Evolutionary conservation across 2,329 filamentous ascomycete species (phyloP), one percentile per base, ranked within the genome.

Genomic region (Podosphaera fusca): DNA sequence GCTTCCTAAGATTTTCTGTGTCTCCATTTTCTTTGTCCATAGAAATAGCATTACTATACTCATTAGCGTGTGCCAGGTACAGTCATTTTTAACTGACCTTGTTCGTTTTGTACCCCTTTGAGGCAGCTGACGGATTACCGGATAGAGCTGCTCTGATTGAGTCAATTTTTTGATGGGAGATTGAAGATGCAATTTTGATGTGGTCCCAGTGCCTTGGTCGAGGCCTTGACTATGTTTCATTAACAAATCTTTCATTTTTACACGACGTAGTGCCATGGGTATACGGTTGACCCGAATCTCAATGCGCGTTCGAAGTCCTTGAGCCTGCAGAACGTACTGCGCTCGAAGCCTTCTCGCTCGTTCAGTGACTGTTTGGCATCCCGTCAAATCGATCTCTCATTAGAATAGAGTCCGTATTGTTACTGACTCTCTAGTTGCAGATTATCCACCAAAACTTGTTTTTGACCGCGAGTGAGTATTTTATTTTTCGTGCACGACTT

Each of bases 231-330:
- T 63, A 57, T 64, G 59, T 52, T 67, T 68, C n/a, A 51, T 30
- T 2, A 63, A 68, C 7, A 96, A 74, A 50, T 95, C 89, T 57
- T 81, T 81, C 76, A 98, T 90, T 58, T 80, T 94, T 60, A 80
- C 76, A 65, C 84, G 85, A 59, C 90, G 82, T 61, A 95, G 72
- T 14, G 82, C 77, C 63, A 80, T 78, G 6, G 92, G 92, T 56
- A 96, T 92, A 56, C 92, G 82, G 67, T 95, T 95, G 68, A 96
- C 78, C 70, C 92, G 85, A 71, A 94, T 85, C 69, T 95, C 89
- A 56, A 98, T 83, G 60, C 90, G 83, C 59, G 87, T 82, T 60
- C 85, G 80, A 45, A 96, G 76, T 60, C 85, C 85, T 68, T 90
- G 85, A 30, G 88, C 85, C 69, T 95, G 89, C 8, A 94, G 77